Base-by-base conservation (phyloP, 352 stramenopile species). In the Pythium coloratum region DNA sequence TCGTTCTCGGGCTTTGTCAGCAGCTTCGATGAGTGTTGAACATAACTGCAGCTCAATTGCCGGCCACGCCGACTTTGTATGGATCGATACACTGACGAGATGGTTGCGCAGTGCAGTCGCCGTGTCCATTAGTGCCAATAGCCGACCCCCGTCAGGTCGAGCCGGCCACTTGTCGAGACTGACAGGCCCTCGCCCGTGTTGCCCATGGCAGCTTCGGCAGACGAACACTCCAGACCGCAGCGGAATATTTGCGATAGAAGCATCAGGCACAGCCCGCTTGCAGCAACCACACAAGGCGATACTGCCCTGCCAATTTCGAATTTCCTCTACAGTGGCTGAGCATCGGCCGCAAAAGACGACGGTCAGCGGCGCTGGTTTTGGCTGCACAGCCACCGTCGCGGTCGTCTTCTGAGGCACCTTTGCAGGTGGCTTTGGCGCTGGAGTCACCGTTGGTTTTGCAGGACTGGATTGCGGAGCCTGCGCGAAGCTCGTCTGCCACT, bases 261-360 rank as follows among this genome's bases (percentile, higher is more conserved):
- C 46, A 18, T 33, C 18, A 18, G 46, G 46, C 4, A 53, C n/a
- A 4, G 46, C 46, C 0, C 46, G 46, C 14, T 16, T 24, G 20
- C 46, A 53, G 20, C 46, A 53, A 10, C 24, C 18, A 24, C 46
- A 53, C 46, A 53, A 30, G 8, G 20, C 46, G 24, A 53, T 10
- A 32, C 1, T 10, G 1, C 46, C 46, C 20, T 53, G n/a, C 46
- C 46, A 53, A 3, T 32, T 53, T 5, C 6, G 6, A 32, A 53
- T 32, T 3, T 16, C 46, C n/a, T 13, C 8, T 1, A 53, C 2
- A 30, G 46, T 53, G 46, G 46, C 46, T 32, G 46, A 30, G 6
- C 46, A 53, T 6, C 46, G 46, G 13, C 46, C 46, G 24, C 46
- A 53, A 53, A 32, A 53, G n/a, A 53, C 46, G n/a, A 53, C 46